These are phyloP conservation scores for Trichoderma atrobrunneum DNA, from an alignment of 2,329 filamentous ascomycete genomes.

Conservation along the genomic window DNA sequence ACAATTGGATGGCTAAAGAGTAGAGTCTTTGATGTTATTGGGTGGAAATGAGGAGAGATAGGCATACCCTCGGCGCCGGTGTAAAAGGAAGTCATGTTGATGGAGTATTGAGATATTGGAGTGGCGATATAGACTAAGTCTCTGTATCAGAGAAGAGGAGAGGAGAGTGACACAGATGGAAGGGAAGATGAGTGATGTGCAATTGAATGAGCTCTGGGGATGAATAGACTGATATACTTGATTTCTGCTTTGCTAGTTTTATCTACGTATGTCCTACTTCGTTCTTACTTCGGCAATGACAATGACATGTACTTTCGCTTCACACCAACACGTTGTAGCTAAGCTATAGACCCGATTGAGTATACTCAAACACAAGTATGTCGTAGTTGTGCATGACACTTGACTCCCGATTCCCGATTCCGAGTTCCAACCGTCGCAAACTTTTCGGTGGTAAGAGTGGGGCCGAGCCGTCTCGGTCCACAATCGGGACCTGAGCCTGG, in stretches of 20 bases:
- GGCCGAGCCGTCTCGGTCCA: background rate
- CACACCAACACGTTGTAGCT: background rate
- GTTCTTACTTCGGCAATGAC: background rate
- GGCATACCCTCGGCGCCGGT: slow-evolving; percentile 30
- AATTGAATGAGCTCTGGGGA: background rate
- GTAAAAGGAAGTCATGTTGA: slow-evolving; percentile 24
- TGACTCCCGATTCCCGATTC: background rate
- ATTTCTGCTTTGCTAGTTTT: background rate
- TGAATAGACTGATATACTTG: background rate
- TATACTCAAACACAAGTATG: background rate
- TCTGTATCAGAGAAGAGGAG: background rate
- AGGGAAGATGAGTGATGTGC: background rate
- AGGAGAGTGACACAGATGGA: background rate
- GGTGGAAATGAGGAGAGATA: background rate
- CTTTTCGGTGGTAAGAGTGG: background rate
- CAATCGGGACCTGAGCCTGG: background rate
- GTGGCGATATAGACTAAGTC: background rate
- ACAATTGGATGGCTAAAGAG: background rate
- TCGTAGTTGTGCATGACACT: background rate
- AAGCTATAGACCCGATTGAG: background rate
- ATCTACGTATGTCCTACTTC: background rate
- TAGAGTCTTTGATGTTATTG: background rate
- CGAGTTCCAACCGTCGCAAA: slow-evolving; percentile 12
- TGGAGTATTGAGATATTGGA: background rate
- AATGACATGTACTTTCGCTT: background rate